A percentile compares a stretch with the other conserved stretches of the same genome.
phyloP scores from a whole-genome alignment of 192 early-diverging fungal genomes.

The Coemansia sp. region DNA sequence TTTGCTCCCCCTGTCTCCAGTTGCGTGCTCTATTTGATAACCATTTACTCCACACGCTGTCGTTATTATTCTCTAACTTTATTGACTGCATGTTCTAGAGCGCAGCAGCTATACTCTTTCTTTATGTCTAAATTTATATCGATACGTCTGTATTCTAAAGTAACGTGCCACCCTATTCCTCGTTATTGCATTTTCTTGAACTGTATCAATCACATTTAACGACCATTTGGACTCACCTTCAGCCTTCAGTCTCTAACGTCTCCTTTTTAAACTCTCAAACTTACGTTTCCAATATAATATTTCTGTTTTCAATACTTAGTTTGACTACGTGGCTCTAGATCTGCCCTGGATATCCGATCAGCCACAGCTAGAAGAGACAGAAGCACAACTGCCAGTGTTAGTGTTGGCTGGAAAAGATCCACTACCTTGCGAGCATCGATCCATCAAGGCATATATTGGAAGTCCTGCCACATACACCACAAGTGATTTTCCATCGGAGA shows the following conservation, averaged over 20 bases:
- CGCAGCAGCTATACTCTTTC: background rate
- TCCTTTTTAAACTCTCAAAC: background rate
- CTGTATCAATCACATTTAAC: background rate
- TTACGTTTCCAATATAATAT: background rate
- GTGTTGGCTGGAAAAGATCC: background rate
- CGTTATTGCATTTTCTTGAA: background rate
- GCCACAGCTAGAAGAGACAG: background rate
- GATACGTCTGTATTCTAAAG: background rate
- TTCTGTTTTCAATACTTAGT: background rate
- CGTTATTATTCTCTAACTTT: no score
- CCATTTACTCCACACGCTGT: no score
- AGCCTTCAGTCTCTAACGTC: background rate
- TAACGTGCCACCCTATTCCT: background rate
- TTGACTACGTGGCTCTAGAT: constrained; percentile 10
- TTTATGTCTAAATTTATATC: background rate
- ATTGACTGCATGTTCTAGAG: no score
- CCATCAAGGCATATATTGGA: background rate
- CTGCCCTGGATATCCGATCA: background rate
- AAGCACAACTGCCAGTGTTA: background rate
- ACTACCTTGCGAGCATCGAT: background rate
- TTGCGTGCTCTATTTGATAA: no score
- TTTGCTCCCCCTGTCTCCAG: no score
- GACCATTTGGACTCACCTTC: background rate
- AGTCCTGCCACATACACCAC: no score
- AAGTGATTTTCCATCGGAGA: no score